phyloP scores from a whole-genome alignment of 192 early-diverging fungal genomes.

The Gonapodya sp. region DNA sequence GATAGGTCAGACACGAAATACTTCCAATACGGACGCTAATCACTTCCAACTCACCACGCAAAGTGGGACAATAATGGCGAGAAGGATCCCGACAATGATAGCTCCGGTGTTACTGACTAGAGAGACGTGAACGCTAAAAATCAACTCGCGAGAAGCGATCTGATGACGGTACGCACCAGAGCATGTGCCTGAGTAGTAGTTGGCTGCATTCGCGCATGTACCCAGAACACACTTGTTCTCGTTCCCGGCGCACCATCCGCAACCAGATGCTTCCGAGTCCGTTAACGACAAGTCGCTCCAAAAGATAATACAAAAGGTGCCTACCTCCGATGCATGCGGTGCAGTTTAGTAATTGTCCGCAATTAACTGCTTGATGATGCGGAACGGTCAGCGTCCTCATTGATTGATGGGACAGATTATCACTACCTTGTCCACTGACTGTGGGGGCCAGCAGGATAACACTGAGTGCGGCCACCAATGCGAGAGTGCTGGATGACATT shows the following conservation, averaged over 20 bases:
- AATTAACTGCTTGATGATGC: no score
- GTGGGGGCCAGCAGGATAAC: no score
- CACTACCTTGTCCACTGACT: no score
- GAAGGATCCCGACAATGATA: background rate
- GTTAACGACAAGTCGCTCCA: background rate
- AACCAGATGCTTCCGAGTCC: background rate
- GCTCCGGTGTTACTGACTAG: background rate
- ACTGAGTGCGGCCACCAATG: no score
- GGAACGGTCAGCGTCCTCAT: no score
- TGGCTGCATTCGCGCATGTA: background rate
- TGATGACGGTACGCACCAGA: no score
- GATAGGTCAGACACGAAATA: background rate
- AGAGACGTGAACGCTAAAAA: background rate
- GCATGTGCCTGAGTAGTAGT: background rate
- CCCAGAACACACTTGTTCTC: background rate
- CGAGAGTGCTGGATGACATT: no score
- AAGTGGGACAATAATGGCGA: background rate
- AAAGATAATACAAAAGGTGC: background rate
- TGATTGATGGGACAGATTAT: no score
- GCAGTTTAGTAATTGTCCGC: background rate
- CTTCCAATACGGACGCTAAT: background rate
- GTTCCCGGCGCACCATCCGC: background rate
- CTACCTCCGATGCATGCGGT: background rate
- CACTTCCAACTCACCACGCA: background rate
- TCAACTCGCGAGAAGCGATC: background rate